phyloP scores from a whole-genome alignment of 139 green algal species.

The Chlamydomonas eustigma region DNA sequence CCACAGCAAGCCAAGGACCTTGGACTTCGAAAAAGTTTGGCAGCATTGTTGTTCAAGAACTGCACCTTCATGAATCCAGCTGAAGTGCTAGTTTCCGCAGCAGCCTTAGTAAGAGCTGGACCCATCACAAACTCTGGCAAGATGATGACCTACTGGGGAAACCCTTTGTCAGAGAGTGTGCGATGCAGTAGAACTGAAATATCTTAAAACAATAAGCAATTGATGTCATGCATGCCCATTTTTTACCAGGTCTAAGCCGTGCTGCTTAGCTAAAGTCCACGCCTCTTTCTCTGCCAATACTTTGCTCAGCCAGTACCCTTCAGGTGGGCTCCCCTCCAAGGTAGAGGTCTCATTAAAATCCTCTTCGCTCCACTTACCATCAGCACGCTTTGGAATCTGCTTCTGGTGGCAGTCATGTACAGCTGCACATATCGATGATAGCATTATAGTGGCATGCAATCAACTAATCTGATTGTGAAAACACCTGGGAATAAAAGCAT shows the following conservation, averaged over 20 bases:
- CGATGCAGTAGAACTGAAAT: too few relatives aligned
- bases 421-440: slow-evolving; percentile 53
- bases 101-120: slow-evolving; percentile 29
- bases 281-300: slow-evolving; percentile 62
- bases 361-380: slow-evolving; percentile 54
- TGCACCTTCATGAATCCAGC: slow-evolving; percentile 19
- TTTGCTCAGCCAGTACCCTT: slow-evolving; percentile 77
- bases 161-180: too few relatives aligned
- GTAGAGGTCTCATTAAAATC: slow-evolving; percentile 69
- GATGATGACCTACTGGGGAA: too few relatives aligned
- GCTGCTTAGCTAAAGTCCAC: slow-evolving; percentile 49
- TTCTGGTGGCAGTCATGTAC: slow-evolving; percentile 48
- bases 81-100: neutral
- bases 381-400: slow-evolving; percentile 35
- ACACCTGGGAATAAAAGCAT: neutral
- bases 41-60: neutral
- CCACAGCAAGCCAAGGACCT: too few relatives aligned
- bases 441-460: neutral
- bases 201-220: too few relatives aligned
- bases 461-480: neutral
- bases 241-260: slow-evolving; percentile 59
- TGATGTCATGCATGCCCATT: too few relatives aligned
- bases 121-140: slow-evolving; percentile 74
- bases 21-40: neutral
- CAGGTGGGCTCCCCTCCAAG: slow-evolving; percentile 27